A percentile compares a stretch with the other conserved stretches of the same genome.
Evolutionary conservation across 1,284 basidiomycete genomes (phyloP).

Genomic region (Cutaneotrichosporon dermatis): DNA sequence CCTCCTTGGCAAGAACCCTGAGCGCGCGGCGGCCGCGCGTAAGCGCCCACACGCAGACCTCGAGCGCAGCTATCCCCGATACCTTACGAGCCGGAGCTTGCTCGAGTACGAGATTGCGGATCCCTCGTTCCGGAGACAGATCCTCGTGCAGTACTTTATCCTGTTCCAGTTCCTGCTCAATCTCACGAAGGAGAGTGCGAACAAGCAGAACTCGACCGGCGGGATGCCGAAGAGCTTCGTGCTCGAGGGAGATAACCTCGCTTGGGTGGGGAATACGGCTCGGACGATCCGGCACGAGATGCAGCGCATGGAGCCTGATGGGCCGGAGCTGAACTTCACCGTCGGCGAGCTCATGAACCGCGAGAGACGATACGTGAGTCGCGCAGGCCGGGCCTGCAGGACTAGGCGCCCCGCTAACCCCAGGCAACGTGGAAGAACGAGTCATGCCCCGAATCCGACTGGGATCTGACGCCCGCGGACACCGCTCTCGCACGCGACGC

Average conservation of each 20-base stretch:
- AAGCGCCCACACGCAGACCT: conserved; percentile 29
- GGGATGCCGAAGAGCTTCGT: conserved; percentile 45
- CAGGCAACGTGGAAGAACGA: conserved; percentile 48
- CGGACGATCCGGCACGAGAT: conserved; percentile 34
- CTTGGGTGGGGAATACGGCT: conserved; percentile 34
- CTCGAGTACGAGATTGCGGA: conserved; percentile 43
- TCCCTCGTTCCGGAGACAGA: conserved; percentile 45
- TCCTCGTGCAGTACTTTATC: conserved; percentile 47
- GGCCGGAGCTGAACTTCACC: conserved; percentile 34
- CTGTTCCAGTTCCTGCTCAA: conserved; percentile 47
- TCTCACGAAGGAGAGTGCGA: conserved; percentile 33
- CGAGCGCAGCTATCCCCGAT: conserved; percentile 41
- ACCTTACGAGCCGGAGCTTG: conserved; percentile 40
- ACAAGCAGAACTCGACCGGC: conserved; percentile 43
- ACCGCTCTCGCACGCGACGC: conserved; percentile 11
- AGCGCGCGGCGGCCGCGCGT: conserved; percentile 9
- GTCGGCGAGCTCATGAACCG: conserved; percentile 36
- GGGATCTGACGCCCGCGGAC: conserved; percentile 34
- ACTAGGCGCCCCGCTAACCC: neutral
- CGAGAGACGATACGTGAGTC: conserved; percentile 40
- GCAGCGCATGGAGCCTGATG: conserved; percentile 33
- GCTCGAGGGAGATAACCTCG: conserved; percentile 29
- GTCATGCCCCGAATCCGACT: conserved; percentile 37
- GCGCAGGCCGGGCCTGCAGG: too few relatives aligned
- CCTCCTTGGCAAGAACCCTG: conserved; percentile 28